Base-by-base conservation (phyloP, 2,329 filamentous ascomycete genomes). In the Chrysoporthe cubensis region DNA sequence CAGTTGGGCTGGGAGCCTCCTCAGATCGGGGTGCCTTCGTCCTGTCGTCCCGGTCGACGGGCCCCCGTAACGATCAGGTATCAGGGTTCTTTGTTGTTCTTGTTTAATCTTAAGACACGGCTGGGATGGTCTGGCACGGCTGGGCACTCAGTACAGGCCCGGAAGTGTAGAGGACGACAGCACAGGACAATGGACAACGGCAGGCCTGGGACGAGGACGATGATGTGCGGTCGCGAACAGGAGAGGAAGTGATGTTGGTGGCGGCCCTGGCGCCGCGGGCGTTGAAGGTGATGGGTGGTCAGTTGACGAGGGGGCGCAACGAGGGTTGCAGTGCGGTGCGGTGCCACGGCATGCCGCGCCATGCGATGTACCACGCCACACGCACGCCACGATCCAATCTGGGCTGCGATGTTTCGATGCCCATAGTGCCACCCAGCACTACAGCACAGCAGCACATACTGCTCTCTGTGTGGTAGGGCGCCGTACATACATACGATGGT, bases 311-410 rank as follows among this genome's bases (percentile, higher is more conserved):
- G 44, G 44, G 48, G 21, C 48, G 9, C 26, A 26, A 21, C 13
- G 13, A 32, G 14, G 21, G 48, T 32, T 52, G 48, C 21, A 21
- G 26, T 52, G 48, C 48, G 50, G 26, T 52, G 50, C 50, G 9
- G 37, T 40, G 9, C 37, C 48, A 52, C 48, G n/a, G 21, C 16
- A 21, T n/a, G 44, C 50, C 50, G 34, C 50, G 50, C 26, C 50
- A 54, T 9, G 37, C 37, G 6, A 40, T 9, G 37, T 26, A 26
- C 37, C 37, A 40, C 50, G 13, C 50, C 50, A 34, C 50, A 13
- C 50, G 26, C 50, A 34, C 50, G 6, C 50, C 50, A 54, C 50
- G 50, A 54, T 54, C 50, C 50, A 54, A 54, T 54, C 26, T 54
- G 50, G 50, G 13, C 50, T 54, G 32, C 26, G 4, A 34, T 6